phyloP scores from a whole-genome alignment of 352 stramenopile genomes.

The Thraustochytrium sp. region DNA sequence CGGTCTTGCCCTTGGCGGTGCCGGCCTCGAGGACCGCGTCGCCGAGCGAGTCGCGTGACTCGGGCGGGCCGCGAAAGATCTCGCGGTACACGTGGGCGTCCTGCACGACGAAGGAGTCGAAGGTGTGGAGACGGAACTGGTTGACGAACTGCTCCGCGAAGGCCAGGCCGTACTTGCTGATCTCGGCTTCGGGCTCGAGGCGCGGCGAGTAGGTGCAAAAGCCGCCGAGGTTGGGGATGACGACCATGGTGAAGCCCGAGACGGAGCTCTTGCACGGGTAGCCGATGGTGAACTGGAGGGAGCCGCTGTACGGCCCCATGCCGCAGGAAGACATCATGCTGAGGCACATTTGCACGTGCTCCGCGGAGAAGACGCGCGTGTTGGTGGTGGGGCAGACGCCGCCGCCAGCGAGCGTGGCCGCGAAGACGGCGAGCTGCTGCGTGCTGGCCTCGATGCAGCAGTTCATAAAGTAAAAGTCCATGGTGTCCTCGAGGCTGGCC shows the following conservation, averaged over 20 bases:
- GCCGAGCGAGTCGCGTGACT: no score
- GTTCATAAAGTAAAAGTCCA: slow-evolving; percentile 53
- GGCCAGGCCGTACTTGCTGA: slow-evolving; percentile 45
- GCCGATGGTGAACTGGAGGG: slow-evolving; percentile 52
- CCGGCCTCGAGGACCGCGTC: no score
- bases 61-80: neutral
- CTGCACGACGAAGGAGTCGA: slow-evolving; percentile 49
- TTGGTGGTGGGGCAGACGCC: slow-evolving; percentile 53
- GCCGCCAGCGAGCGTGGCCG: slow-evolving; percentile 53
- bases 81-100: slow-evolving; percentile 31
- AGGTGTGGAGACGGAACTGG: slow-evolving; percentile 52
- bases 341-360: slow-evolving; percentile 48
- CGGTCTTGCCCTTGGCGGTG: no score
- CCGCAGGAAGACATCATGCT: slow-evolving; percentile 54
- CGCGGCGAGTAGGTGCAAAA: slow-evolving; percentile 54
- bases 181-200: slow-evolving; percentile 51
- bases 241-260: slow-evolving; percentile 50
- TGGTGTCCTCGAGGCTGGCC: slow-evolving; percentile 48
- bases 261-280: slow-evolving; percentile 52
- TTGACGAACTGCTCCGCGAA: slow-evolving; percentile 49
- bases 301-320: slow-evolving; percentile 53
- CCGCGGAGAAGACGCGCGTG: slow-evolving; percentile 47
- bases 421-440: slow-evolving; percentile 49
- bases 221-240: slow-evolving; percentile 54
- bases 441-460: slow-evolving; percentile 52